phyloP scores from a whole-genome alignment of 129 eudicot genomes.

The Glebionis coronaria region DNA sequence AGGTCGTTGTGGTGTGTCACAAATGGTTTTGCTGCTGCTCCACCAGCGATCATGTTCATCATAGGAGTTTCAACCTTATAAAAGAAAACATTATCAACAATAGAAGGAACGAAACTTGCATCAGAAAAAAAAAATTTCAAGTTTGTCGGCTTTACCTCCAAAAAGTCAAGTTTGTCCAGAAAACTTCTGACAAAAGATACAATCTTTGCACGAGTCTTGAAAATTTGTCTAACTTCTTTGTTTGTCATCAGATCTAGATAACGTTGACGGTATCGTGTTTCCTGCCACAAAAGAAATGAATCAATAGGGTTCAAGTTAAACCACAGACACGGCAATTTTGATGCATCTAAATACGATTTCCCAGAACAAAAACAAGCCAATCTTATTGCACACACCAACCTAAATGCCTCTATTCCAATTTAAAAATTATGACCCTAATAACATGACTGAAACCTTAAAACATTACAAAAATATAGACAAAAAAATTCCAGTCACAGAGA shows the following conservation, averaged over 20 bases:
- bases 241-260: constrained; percentile 87
- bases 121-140: background rate
- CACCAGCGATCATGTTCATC: constrained; percentile 99
- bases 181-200: constrained; percentile 63
- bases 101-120: background rate
- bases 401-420: too few relatives aligned
- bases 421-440: too few relatives aligned
- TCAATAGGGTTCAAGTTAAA: background rate
- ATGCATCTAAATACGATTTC: too few relatives aligned
- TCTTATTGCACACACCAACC: too few relatives aligned
- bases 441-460: background rate
- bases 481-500: background rate
- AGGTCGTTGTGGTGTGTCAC: constrained; percentile 90
- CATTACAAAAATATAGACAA: background rate
- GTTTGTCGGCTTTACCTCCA: constrained; percentile 54
- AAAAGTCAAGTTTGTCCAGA: constrained; percentile 67
- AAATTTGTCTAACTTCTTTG: constrained; percentile 70
- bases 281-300: constrained; percentile 38
- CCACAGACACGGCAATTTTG: background rate
- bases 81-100: background rate
- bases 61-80: constrained; percentile 93
- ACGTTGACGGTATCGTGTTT: constrained; percentile 94
- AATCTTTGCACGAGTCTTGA: constrained; percentile 70
- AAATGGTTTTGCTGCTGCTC: constrained; percentile 98
- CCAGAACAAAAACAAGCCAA: too few relatives aligned